Percentiles rank a stretch among this genome's conserved stretches.
Conservation (phyloP, 352 stramenopile species). For the Phytophthora palmivora region DNA sequence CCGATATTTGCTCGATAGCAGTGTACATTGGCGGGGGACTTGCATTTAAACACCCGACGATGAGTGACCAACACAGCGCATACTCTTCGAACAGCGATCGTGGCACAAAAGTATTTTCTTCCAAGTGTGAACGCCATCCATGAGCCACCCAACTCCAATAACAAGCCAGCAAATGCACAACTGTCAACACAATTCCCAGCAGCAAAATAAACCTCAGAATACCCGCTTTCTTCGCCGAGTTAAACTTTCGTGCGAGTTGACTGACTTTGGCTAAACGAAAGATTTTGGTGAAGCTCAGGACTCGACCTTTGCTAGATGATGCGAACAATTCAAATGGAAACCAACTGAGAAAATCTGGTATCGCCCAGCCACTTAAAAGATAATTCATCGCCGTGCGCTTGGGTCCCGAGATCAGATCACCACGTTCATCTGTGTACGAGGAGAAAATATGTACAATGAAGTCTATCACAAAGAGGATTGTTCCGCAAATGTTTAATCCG, state of each 20-base stretch:
- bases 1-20: slow-evolving; percentile 54
- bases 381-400: slow-evolving; percentile 55
- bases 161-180: slow-evolving; percentile 63
- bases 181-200: slow-evolving; percentile 58
- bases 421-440: slow-evolving; percentile 58
- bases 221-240: slow-evolving; percentile 72
- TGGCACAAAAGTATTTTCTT: slow-evolving; percentile 35
- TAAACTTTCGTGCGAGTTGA: slow-evolving; percentile 55
- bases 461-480: slow-evolving; percentile 58
- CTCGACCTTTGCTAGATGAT: slow-evolving; percentile 40
- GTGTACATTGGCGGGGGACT: slow-evolving; percentile 67
- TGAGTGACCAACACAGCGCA: slow-evolving; percentile 56
- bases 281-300: slow-evolving; percentile 72
- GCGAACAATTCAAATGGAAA: slow-evolving; percentile 68
- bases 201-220: slow-evolving; percentile 63
- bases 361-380: slow-evolving; percentile 56
- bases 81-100: slow-evolving; percentile 48
- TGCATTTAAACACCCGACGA: slow-evolving; percentile 70
- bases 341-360: slow-evolving; percentile 74
- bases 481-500: slow-evolving; percentile 46
- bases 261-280: slow-evolving; percentile 77
- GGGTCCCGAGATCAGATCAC: slow-evolving; percentile 57
- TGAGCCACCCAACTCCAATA: slow-evolving; percentile 68
- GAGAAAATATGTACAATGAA: slow-evolving; percentile 66
- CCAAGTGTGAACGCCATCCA: slow-evolving; percentile 51